These are phyloP conservation scores for Chlamydomonas asymmetrica DNA, from an alignment of 139 green algal species.

Conservation along the genomic window DNA sequence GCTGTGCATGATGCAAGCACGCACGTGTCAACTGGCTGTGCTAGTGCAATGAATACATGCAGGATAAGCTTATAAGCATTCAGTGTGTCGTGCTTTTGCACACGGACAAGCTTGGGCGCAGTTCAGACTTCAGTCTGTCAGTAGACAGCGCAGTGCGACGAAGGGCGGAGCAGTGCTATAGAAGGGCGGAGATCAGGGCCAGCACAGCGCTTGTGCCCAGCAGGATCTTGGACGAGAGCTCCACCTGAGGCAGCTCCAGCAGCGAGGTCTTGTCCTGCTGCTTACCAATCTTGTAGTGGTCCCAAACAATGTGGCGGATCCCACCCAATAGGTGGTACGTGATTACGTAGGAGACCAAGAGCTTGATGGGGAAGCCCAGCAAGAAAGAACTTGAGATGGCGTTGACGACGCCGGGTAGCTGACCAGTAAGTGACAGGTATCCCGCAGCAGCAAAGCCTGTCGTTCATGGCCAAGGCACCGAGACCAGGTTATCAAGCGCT, in stretches of 20 bases:
- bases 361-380: conserved; percentile 28
- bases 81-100: no score
- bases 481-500: no score
- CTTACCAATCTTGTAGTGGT: conserved; percentile 73
- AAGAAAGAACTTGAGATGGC: conserved; percentile 40
- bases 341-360: conserved; percentile 76
- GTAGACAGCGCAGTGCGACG: no score
- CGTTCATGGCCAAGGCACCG: no score
- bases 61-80: no score
- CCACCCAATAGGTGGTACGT: conserved; percentile 91
- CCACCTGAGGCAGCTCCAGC: conserved; percentile 69
- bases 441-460: conserved; percentile 66
- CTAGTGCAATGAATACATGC: no score
- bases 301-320: conserved; percentile 85
- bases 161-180: not conserved
- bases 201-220: conserved; percentile 49
- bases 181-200: conserved; percentile 34
- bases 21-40: no score
- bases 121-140: no score
- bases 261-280: conserved; percentile 68
- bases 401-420: conserved; percentile 64
- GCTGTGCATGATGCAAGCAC: no score
- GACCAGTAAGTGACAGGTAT: conserved; percentile 69
- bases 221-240: conserved; percentile 58
- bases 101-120: no score